These are phyloP conservation scores for Nigrospora osmanthi DNA, from an alignment of 2,329 filamentous ascomycete species.

Conservation along the genomic window DNA sequence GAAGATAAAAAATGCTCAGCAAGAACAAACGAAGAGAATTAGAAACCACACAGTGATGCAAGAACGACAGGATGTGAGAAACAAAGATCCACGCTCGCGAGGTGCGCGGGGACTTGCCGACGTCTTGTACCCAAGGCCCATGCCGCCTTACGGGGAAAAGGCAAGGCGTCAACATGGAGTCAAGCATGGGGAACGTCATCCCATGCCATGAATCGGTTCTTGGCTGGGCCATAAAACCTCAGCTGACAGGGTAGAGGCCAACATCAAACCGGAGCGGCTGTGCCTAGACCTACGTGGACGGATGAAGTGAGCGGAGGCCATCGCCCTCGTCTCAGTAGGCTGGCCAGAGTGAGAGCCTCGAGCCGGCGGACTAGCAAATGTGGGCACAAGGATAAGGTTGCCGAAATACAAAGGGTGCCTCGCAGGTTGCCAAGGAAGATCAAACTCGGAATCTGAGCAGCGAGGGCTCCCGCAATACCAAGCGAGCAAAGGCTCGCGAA, in stretches of 20 bases:
- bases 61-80: neutral
- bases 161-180: neutral
- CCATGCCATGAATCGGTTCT: neutral
- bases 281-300: neutral
- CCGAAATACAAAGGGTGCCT: neutral
- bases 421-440: neutral
- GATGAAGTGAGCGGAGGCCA: neutral
- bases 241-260: neutral
- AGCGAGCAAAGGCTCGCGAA: too few relatives aligned
- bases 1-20: constrained; percentile 1
- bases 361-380: neutral
- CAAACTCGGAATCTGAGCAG: neutral
- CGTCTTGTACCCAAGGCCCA: neutral
- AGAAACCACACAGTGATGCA: neutral
- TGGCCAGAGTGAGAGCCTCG: neutral
- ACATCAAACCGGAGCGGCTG: neutral
- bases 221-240: neutral
- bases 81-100: neutral
- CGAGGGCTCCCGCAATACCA: too few relatives aligned
- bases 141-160: neutral
- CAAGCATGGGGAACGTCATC: neutral
- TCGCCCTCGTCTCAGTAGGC: neutral
- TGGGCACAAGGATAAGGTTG: neutral
- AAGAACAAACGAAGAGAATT: neutral
- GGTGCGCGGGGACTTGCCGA: neutral